phyloP scores from a whole-genome alignment of 352 stramenopile genomes.

The Globisporangium alternatum region DNA sequence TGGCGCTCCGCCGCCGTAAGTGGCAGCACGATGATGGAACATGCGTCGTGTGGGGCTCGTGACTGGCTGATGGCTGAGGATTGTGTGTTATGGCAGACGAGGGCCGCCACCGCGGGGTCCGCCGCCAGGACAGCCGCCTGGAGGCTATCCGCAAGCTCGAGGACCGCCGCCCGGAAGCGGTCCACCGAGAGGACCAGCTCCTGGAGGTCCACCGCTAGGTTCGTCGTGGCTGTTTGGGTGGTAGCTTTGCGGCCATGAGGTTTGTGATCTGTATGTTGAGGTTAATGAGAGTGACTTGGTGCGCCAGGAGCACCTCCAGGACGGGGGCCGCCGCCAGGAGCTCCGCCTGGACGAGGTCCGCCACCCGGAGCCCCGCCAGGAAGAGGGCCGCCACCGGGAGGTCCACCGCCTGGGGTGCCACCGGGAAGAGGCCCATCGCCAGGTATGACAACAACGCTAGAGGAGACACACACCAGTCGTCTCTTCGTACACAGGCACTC shows the following conservation, averaged over 20 bases:
- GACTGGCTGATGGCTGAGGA: neutral
- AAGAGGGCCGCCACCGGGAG: slow-evolving; percentile 18
- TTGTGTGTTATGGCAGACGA: slow-evolving; percentile 7
- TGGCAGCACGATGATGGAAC: neutral
- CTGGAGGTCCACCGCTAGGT: slow-evolving; percentile 47
- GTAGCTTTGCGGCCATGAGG: neutral
- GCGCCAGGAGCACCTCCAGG: slow-evolving; percentile 18
- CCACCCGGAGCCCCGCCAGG: slow-evolving; percentile 18
- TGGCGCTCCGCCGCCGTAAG: slow-evolving; percentile 27
- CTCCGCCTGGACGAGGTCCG: slow-evolving; percentile 19
- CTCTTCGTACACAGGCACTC: neutral
- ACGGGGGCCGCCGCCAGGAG: slow-evolving; percentile 3
- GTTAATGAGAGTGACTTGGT: slow-evolving; percentile 3
- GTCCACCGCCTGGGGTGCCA: slow-evolving; percentile 14
- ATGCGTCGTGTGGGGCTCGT: neutral
- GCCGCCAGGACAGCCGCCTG: slow-evolving; percentile 29
- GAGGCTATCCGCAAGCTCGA: slow-evolving; percentile 49
- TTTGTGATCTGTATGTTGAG: neutral
- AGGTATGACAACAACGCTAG: slow-evolving; percentile 12
- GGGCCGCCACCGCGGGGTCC: slow-evolving; percentile 32
- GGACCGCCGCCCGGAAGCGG: slow-evolving; percentile 47
- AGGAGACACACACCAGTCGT: neutral
- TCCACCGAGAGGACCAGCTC: slow-evolving; percentile 28
- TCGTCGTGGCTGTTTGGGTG: neutral
- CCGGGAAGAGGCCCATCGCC: slow-evolving; percentile 32